Conservation (phyloP, 345 rosid species). For the Trapa bicornis region DNA sequence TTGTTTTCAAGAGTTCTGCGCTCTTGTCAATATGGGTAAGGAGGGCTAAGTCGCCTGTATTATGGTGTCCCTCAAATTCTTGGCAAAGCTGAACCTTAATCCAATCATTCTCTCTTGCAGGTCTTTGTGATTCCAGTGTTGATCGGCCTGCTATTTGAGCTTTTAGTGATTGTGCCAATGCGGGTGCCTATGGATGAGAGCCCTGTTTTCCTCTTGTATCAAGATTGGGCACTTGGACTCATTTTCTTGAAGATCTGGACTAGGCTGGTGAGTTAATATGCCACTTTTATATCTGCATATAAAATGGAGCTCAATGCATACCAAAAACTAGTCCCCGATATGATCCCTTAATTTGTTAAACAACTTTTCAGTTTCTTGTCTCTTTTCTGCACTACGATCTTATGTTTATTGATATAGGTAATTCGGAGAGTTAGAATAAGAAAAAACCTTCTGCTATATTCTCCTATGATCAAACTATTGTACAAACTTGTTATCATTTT, state of each 20-base stretch:
- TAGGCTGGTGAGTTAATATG: conserved; percentile 47
- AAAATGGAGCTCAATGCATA: not conserved
- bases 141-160: conserved; percentile 92
- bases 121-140: conserved; percentile 87
- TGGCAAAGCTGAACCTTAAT: not conserved
- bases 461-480: too few species aligned
- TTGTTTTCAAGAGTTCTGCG: conserved; percentile 69
- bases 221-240: conserved; percentile 98
- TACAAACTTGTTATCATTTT: too few species aligned
- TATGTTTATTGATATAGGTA: too few species aligned
- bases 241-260: conserved; percentile 99
- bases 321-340: not conserved
- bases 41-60: not conserved
- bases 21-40: conserved; percentile 89
- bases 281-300: not conserved
- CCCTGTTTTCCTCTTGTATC: conserved; percentile 95
- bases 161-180: conserved; percentile 95
- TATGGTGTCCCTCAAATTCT: not conserved
- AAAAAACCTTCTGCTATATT: too few species aligned
- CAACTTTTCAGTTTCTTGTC: not conserved
- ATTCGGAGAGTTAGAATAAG: too few species aligned
- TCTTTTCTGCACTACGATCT: too few species aligned
- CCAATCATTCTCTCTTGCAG: conserved; percentile 21
- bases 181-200: conserved; percentile 99
- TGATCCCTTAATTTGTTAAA: not conserved